Evolutionary conservation across 805 yeast species (phyloP).

Genomic region (Saccharomycopsis sp.): DNA sequence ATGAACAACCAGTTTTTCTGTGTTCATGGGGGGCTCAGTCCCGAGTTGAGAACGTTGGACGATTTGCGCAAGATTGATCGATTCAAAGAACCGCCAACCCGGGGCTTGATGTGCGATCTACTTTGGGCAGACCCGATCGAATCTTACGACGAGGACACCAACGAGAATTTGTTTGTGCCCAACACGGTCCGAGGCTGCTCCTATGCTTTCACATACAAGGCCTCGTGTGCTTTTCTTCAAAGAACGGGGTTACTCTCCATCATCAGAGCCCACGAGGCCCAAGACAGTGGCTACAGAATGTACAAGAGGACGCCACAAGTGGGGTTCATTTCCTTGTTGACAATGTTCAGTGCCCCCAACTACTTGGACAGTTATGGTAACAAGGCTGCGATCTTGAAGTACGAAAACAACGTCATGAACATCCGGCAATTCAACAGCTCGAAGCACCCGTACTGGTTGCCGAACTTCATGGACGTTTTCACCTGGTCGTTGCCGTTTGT

Average conservation of each 20-base stretch:
- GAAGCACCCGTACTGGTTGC: slow-evolving; percentile 96
- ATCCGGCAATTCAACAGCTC: slow-evolving; percentile 87
- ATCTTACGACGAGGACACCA: slow-evolving; percentile 61
- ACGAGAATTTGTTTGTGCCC: slow-evolving; percentile 42
- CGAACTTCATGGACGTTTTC: slow-evolving; percentile 94
- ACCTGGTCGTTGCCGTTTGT: slow-evolving; percentile 97
- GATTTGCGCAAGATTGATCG: slow-evolving; percentile 67
- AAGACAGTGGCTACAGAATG: slow-evolving; percentile 95
- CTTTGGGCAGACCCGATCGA: slow-evolving; percentile 97
- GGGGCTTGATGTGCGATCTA: slow-evolving; percentile 88
- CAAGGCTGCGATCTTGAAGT: slow-evolving; percentile 90
- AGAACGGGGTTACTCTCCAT: slow-evolving; percentile 72
- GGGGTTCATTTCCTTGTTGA: slow-evolving; percentile 83
- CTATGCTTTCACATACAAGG: slow-evolving; percentile 76
- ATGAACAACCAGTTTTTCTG: slow-evolving; percentile 93
- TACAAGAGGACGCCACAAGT: slow-evolving; percentile 74
- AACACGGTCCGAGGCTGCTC: slow-evolving; percentile 88
- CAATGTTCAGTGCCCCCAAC: slow-evolving; percentile 93
- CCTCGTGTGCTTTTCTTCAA: slow-evolving; percentile 70
- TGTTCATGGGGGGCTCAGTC: slow-evolving; percentile 94
- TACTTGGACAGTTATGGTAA: slow-evolving; percentile 87
- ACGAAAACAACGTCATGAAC: slow-evolving; percentile 87
- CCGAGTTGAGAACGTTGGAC: slow-evolving; percentile 60
- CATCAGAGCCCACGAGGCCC: slow-evolving; percentile 95
- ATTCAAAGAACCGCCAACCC: slow-evolving; percentile 87